Conservation (phyloP, 768 basidiomycete species). For the Cantharellus cinnabarinus region DNA sequence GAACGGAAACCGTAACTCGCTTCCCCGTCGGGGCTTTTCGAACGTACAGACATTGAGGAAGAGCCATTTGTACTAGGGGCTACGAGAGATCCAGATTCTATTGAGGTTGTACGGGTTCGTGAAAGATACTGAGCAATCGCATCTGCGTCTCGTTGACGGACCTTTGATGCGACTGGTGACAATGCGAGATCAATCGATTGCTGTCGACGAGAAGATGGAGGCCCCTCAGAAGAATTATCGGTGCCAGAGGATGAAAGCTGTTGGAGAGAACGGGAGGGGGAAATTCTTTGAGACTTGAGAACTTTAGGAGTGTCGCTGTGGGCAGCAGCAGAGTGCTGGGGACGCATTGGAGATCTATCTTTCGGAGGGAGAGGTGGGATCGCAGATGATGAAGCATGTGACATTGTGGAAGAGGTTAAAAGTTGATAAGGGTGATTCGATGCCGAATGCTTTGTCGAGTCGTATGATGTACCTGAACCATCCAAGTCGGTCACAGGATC, state of each 20-base stretch:
- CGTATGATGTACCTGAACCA: neutral
- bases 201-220: constrained; percentile 1
- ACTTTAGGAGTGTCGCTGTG: neutral
- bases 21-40: too few species aligned
- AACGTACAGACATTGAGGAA: neutral
- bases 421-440: constrained; percentile 20
- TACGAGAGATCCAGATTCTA: too few species aligned
- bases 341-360: neutral
- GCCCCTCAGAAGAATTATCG: neutral
- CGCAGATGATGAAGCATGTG: constrained; percentile 27
- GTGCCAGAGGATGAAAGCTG: constrained; percentile 1
- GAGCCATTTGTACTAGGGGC: neutral
- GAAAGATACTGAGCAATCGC: constrained; percentile 74
- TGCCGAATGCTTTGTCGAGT: constrained; percentile 19
- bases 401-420: constrained; percentile 32
- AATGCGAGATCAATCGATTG: constrained; percentile 21
- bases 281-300: neutral
- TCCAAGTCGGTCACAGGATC: neutral
- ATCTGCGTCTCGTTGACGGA: constrained; percentile 68
- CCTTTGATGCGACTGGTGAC: constrained; percentile 60
- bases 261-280: neutral
- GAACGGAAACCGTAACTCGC: neutral
- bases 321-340: neutral
- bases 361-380: constrained; percentile 15
- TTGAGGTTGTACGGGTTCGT: constrained; percentile 36